Evolutionary conservation across 2,329 filamentous ascomycete genomes (phyloP), one percentile per base, ranked within the genome.

Genomic region (Phyllosticta capitalensis): DNA sequence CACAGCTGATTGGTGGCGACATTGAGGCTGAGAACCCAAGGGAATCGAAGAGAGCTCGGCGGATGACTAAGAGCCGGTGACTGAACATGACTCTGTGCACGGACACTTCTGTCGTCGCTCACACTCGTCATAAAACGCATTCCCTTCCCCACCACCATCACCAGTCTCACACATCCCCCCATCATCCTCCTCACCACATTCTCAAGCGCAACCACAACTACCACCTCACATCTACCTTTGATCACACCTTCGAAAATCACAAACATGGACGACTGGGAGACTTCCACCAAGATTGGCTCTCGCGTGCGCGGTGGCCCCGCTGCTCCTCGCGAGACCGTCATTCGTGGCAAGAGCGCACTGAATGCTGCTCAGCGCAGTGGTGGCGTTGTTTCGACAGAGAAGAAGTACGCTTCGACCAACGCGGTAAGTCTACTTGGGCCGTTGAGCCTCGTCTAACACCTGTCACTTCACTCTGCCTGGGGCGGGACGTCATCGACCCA

Each of bases 251-350:
- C 2, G 17, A 19, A 9, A 28, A 51, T 48, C 21, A n/a, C 62
- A 67, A 75, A 67, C 67, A 82, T 84, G 85, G 85, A 88, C 83
- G 80, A 95, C 70, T 97, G 92, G 92, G 88, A 96, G 69, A 76
- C 78, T 67, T 85, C 88, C 67, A 95, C 91, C 78, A 95, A 94
- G 83, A 97, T 99, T 72, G 94, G 94, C 71, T 90, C 85, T 83
- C 92, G 89, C 78, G 83, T 83, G 71, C 85, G 85, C 69, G 83
- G 84, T 65, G 82, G 85, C 66, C 88, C 86, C 67, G 81, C 76
- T 61, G 75, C 75, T 53, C 79, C 83, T 66, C 89, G 90, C 67
- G 91, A 96, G 82, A 95, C 88, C 3, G 92, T 96, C 67, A 83
- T 97, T 72, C 88, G 88, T 74, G 90, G 92, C 72, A 90, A 89